Percentiles rank a stretch among this genome's conserved stretches.
Evolutionary conservation across 805 yeast genomes (phyloP).

Genomic region (Saturnispora silvae): DNA sequence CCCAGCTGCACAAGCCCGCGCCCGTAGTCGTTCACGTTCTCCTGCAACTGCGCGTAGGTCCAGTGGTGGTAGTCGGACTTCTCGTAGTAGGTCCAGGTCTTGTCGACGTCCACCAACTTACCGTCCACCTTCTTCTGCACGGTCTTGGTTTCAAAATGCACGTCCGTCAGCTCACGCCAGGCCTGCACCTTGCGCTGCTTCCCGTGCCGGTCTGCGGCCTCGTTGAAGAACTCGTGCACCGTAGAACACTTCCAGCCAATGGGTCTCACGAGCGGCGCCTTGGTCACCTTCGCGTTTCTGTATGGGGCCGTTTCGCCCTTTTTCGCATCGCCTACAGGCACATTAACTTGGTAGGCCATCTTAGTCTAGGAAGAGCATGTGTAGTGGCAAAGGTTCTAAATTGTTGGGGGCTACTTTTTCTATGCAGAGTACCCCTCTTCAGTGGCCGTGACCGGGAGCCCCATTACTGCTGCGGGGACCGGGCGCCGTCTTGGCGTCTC

Average conservation of each 20-base stretch:
- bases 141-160: slow-evolving; percentile 66
- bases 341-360: slow-evolving; percentile 7
- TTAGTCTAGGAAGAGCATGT: too few relatives aligned
- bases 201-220: slow-evolving; percentile 29
- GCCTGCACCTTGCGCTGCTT: slow-evolving; percentile 48
- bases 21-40: slow-evolving; percentile 45
- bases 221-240: slow-evolving; percentile 6
- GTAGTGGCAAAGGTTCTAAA: background rate
- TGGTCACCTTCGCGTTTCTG: slow-evolving; percentile 44
- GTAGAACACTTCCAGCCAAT: slow-evolving; percentile 39
- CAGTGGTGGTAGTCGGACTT: slow-evolving; percentile 60
- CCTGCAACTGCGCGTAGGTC: slow-evolving; percentile 46
- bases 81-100: slow-evolving; percentile 84
- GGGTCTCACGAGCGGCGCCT: slow-evolving; percentile 47
- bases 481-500: background rate
- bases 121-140: slow-evolving; percentile 75
- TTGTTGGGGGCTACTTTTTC: slow-evolving; percentile 1
- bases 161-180: slow-evolving; percentile 64
- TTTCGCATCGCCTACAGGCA: slow-evolving; percentile 12
- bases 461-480: background rate
- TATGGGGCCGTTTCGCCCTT: slow-evolving; percentile 75
- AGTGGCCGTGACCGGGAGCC: background rate
- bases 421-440: background rate
- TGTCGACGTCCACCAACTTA: slow-evolving; percentile 56
- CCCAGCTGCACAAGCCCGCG: slow-evolving; percentile 73